Evolutionary conservation across 371 early-diverging fungal species (phyloP).

Genomic region (Lichtheimia ornata): DNA sequence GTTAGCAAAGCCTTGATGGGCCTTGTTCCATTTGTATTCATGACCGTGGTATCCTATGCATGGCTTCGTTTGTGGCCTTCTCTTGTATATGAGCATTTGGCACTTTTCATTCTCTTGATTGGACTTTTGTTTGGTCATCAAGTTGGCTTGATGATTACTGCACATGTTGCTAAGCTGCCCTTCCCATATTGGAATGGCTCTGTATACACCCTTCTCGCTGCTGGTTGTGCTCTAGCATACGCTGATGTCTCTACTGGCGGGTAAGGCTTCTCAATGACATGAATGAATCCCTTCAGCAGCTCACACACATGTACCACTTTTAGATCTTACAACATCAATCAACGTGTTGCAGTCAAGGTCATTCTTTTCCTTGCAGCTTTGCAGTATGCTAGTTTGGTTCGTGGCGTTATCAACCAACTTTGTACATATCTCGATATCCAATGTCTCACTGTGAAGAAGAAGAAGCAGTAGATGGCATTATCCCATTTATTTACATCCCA

Average conservation of each 20-base stretch:
- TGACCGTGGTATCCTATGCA: conserved; percentile 52
- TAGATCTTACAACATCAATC: conserved; percentile 24
- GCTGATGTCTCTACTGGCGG: conserved; percentile 47
- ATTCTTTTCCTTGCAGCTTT: conserved; percentile 27
- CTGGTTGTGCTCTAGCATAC: conserved; percentile 70
- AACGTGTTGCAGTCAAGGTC: conserved; percentile 24
- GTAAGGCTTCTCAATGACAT: conserved; percentile 39
- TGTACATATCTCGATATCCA: conserved; percentile 84
- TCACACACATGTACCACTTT: background rate
- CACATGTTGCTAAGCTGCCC: conserved; percentile 80
- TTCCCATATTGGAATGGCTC: conserved; percentile 80
- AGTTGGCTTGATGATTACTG: conserved; percentile 82
- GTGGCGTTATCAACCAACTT: conserved; percentile 76
- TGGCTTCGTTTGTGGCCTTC: conserved; percentile 79
- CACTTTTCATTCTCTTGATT: conserved; percentile 67
- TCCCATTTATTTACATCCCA: background rate
- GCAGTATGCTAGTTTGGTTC: conserved; percentile 71
- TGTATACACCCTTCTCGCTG: conserved; percentile 37
- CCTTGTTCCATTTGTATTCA: conserved; percentile 65
- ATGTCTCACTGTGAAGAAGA: conserved; percentile 53
- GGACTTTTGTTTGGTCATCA: conserved; percentile 86
- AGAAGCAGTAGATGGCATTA: background rate
- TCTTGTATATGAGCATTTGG: conserved; percentile 63
- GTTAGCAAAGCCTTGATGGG: conserved; percentile 60
- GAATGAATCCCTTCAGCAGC: background rate